Evolutionary conservation across 495 filamentous ascomycete species (phyloP), one percentile per base, ranked within the genome.

Genomic region (Ramalina peruviana): DNA sequence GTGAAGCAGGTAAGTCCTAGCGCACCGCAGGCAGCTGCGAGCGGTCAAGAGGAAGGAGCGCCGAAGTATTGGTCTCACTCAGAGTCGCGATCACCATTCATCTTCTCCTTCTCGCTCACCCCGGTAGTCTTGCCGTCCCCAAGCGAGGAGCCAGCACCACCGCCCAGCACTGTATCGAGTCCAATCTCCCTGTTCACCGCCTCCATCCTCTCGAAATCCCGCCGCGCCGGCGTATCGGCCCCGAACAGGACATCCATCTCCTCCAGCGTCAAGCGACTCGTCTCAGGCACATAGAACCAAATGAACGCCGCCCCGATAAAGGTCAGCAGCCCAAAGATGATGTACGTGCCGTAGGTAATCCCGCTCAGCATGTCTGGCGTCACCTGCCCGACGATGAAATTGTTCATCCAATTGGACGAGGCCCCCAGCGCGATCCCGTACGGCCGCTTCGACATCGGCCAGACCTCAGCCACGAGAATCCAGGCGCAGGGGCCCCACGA

Each of bases 361-460:
- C 60, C 51, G 7, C 43, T 49, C 54, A 85, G 65, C 80, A 83
- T 83, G 43, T 71, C 67, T 0, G 79, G 79, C 16, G 80, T 77
- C 16, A 76, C 65, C 43, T 76, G 71, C 0, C 80, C 74, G 33
- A 85, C 79, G 41, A 85, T 76, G 54, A 86, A 81, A 62, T 83
- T 85, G 62, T 79, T 82, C 7, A 85, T 60, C 79, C 79, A 82
- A 51, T 82, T 55, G 23, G 53, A 53, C 69, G 78, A 77, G 10
- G 82, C 83, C 20, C 81, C 81, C 4, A 89, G 67, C 0, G 83
- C 73, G 43, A 85, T 84, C 53, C 85, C 83, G 58, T 85, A 84
- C 16, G 83, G 73, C 23, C 83, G 76, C 44, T 79, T 81, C 55
- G 76, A 80, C 12, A 88, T 64, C 2, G 85, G 85, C 82, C 81